Conservation (phyloP, 768 basidiomycete genomes). For the Tulasnella sp. region DNA sequence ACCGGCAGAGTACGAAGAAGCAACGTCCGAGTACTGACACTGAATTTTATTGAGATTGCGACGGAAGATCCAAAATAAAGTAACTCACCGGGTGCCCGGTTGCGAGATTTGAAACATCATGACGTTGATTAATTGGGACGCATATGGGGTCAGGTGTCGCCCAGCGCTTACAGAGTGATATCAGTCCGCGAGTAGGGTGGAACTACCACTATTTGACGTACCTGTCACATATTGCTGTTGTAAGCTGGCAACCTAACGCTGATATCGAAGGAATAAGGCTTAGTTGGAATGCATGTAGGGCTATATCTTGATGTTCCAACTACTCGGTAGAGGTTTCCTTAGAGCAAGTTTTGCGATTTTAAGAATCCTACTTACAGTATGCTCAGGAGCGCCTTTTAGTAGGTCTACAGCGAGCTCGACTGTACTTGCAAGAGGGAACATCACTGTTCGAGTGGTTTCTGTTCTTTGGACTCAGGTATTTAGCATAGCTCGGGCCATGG, state of each 20-base stretch:
- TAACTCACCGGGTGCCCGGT: constrained; percentile 36
- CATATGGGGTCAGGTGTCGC: constrained; percentile 55
- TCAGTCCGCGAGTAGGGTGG: background rate
- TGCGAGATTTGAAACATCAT: constrained; percentile 64
- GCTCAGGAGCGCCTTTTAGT: constrained; percentile 43
- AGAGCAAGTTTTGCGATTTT: constrained; percentile 36
- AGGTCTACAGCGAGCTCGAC: constrained; percentile 26
- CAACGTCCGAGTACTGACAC: constrained; percentile 39
- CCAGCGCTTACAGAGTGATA: constrained; percentile 44
- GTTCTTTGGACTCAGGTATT: constrained; percentile 21
- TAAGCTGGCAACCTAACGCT: constrained; percentile 51
- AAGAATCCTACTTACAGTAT: constrained; percentile 43
- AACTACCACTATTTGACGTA: constrained; percentile 35
- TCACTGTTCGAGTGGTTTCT: constrained; percentile 52
- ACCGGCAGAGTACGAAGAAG: constrained; percentile 47
- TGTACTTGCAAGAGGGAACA: constrained; percentile 63
- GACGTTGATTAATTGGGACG: constrained; percentile 50
- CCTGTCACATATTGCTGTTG: constrained; percentile 51
- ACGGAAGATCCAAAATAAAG: constrained; percentile 27
- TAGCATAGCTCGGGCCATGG: constrained; percentile 15
- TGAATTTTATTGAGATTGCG: background rate
- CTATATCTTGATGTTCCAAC: constrained; percentile 42
- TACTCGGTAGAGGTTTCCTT: background rate
- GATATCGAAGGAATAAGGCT: constrained; percentile 51
- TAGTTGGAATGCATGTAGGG: constrained; percentile 54